Conservation (phyloP, 2,329 filamentous ascomycete genomes). For the Trichoderma atroviride region DNA sequence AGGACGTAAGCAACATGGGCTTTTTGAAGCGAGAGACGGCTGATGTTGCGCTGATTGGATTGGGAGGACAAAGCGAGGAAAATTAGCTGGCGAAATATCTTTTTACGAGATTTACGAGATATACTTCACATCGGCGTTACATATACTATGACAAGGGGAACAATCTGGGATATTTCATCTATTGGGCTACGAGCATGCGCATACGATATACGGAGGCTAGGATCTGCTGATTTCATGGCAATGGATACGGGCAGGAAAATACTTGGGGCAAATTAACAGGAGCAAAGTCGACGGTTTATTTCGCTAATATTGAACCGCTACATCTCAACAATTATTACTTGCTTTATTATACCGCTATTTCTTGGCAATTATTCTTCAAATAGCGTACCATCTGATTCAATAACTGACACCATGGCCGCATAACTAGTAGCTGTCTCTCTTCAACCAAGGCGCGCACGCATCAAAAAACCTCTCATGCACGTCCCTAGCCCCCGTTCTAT, state of each 20-base stretch:
- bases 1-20: slow-evolving; percentile 29
- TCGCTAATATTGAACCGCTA: neutral
- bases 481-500: slow-evolving; percentile 42
- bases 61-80: slow-evolving; percentile 25
- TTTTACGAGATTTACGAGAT: neutral
- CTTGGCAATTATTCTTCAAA: neutral
- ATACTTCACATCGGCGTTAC: neutral
- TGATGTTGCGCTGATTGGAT: slow-evolving; percentile 30
- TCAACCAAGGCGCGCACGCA: slow-evolving; percentile 45
- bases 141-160: neutral
- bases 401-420: neutral
- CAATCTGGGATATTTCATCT: no score
- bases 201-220: neutral
- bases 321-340: neutral
- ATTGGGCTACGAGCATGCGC: neutral
- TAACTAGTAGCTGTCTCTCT: slow-evolving; percentile 43
- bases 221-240: neutral
- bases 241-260: neutral
- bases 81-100: neutral
- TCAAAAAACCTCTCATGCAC: slow-evolving; percentile 46
- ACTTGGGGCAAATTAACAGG: neutral
- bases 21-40: slow-evolving; percentile 34
- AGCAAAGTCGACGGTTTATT: neutral
- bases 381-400: neutral
- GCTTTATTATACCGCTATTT: neutral